Evolutionary conservation across 129 eudicot genomes (phyloP).

Genomic region (Glebionis coronaria): DNA sequence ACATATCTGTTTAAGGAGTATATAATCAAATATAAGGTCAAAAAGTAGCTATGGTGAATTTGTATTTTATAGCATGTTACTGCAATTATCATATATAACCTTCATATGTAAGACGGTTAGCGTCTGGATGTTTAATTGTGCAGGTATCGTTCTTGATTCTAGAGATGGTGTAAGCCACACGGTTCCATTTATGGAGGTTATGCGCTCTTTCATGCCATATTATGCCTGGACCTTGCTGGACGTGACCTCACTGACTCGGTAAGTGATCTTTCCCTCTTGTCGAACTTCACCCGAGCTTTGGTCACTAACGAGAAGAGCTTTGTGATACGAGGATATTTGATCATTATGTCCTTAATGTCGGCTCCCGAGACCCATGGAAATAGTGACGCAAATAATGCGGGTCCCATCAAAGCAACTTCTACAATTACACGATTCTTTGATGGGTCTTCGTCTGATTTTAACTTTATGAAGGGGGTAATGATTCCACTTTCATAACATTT

Average conservation of each 20-base stretch:
- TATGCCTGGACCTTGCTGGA: constrained; percentile 71
- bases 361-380: constrained; percentile 75
- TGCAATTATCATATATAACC: neutral
- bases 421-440: constrained; percentile 48
- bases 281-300: constrained; percentile 67
- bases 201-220: constrained; percentile 71
- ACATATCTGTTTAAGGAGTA: too few species aligned
- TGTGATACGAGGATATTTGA: constrained; percentile 58
- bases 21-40: too few species aligned
- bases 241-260: constrained; percentile 70
- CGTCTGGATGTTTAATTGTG: constrained; percentile 2
- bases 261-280: constrained; percentile 45
- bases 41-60: neutral
- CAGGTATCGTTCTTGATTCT: constrained; percentile 68
- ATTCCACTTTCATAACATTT: constrained; percentile 74
- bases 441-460: constrained; percentile 33
- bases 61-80: neutral
- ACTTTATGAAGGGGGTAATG: constrained; percentile 79
- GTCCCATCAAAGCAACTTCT: constrained; percentile 65
- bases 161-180: constrained; percentile 85
- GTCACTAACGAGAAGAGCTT: constrained; percentile 53
- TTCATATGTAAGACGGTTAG: constrained; percentile 4
- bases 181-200: constrained; percentile 67
- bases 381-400: constrained; percentile 47
- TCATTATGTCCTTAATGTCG: constrained; percentile 59